phyloP scores from a whole-genome alignment of 192 early-diverging fungal species.

The Borealophlyctis nickersoniae region DNA sequence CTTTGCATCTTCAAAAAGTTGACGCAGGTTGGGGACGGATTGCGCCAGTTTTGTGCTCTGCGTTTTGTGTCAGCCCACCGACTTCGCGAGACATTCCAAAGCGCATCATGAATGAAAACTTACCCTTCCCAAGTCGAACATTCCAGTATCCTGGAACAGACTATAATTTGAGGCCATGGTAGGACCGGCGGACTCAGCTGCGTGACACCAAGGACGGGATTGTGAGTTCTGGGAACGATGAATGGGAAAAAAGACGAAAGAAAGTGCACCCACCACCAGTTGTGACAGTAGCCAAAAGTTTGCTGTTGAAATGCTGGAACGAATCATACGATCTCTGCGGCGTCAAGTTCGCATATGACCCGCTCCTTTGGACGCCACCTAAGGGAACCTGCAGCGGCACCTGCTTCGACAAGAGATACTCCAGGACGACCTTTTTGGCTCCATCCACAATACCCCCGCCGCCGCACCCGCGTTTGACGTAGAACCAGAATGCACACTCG shows the following conservation, averaged over 20 bases:
- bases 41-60: conserved; percentile 25
- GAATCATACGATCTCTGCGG: conserved; percentile 48
- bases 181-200: neutral
- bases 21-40: conserved; percentile 40
- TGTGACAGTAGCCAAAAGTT: conserved; percentile 45
- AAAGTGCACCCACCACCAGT: conserved; percentile 11
- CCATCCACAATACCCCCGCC: conserved; percentile 20
- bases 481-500: conserved; percentile 38
- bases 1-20: conserved; percentile 41
- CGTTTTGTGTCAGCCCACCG: conserved; percentile 4
- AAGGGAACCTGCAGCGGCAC: conserved; percentile 21
- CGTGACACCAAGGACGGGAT: no score
- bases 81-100: neutral
- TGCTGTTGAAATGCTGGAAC: conserved; percentile 60
- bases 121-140: neutral
- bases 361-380: conserved; percentile 22
- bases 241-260: no score
- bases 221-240: no score
- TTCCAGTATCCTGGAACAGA: neutral
- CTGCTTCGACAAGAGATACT: conserved; percentile 33
- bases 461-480: conserved; percentile 30
- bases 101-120: conserved; percentile 6
- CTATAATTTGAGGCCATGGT: neutral
- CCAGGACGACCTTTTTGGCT: conserved; percentile 41
- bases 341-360: conserved; percentile 43